A percentile compares a stretch with the other conserved stretches of the same genome.
Conservation (phyloP, 805 yeast genomes). For the Yamadazyma endophytica region DNA sequence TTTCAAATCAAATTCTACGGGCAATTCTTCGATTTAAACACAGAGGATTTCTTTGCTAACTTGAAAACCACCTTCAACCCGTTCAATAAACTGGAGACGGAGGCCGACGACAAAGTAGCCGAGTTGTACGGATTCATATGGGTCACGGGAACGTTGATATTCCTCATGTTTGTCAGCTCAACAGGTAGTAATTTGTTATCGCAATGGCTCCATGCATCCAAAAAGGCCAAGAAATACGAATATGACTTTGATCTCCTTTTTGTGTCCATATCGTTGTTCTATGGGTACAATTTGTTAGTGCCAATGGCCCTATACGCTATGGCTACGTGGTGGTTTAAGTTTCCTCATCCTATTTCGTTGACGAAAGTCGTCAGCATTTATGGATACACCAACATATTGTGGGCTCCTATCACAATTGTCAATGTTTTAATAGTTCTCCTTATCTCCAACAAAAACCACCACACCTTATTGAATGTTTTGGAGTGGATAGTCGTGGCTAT, state of each 20-base stretch:
- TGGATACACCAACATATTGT: conserved; percentile 78
- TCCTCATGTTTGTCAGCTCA: conserved; percentile 69
- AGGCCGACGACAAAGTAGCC: conserved; percentile 37
- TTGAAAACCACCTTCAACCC: conserved; percentile 59
- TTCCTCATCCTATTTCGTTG: conserved; percentile 46
- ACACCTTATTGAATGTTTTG: conserved; percentile 41
- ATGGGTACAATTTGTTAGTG: conserved; percentile 67
- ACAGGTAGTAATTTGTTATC: conserved; percentile 65
- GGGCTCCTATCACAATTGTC: conserved; percentile 78
- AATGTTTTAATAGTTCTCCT: conserved; percentile 56
- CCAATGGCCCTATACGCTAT: conserved; percentile 55
- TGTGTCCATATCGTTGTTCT: conserved; percentile 65
- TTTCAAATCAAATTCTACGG: conserved; percentile 59
- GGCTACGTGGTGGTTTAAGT: conserved; percentile 51
- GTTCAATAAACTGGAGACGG: conserved; percentile 15
- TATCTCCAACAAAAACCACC: conserved; percentile 27
- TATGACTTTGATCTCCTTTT: conserved; percentile 61
- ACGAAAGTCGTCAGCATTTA: conserved; percentile 67
- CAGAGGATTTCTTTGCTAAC: conserved; percentile 55
- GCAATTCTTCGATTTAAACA: conserved; percentile 65
- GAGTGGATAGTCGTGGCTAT: conserved; percentile 61
- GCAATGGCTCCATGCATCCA: conserved; percentile 44
- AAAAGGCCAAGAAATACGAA: conserved; percentile 42
- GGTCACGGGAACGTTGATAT: conserved; percentile 81
- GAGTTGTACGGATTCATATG: conserved; percentile 89